Conservation (phyloP, 73 alveolate genomes). For the Blepharisma stoltei region DNA sequence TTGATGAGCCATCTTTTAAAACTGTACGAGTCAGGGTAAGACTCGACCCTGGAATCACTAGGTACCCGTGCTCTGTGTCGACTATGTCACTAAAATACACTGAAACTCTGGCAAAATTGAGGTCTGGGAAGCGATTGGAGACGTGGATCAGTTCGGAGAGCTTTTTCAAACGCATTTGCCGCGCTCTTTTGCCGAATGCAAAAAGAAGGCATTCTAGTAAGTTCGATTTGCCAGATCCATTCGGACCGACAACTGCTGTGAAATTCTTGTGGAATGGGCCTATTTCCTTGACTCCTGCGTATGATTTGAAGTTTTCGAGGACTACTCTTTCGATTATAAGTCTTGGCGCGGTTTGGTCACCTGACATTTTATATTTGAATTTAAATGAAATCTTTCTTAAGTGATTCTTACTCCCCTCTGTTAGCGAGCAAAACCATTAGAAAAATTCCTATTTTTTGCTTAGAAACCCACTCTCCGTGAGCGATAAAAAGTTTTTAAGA, state of each 20-base stretch:
- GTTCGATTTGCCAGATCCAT: conserved; percentile 96
- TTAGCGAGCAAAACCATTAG: too few species aligned
- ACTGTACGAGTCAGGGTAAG: conserved; percentile 68
- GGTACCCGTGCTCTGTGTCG: conserved; percentile 51
- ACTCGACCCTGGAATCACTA: conserved; percentile 61
- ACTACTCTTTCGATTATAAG: conserved; percentile 80
- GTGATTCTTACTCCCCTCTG: too few species aligned
- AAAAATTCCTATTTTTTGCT: too few species aligned
- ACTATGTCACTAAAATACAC: conserved; percentile 62
- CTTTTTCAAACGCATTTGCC: conserved; percentile 85
- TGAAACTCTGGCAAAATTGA: conserved; percentile 67
- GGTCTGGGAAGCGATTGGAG: conserved; percentile 52
- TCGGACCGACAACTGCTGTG: conserved; percentile 95
- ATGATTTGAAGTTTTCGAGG: conserved; percentile 93
- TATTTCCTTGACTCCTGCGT: conserved; percentile 75
- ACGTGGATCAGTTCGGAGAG: conserved; percentile 59
- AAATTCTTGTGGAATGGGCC: conserved; percentile 85
- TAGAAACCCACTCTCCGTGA: too few species aligned
- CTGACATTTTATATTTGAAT: too few species aligned
- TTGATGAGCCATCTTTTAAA: conserved; percentile 42
- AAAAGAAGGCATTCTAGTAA: conserved; percentile 87
- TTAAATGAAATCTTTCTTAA: too few species aligned
- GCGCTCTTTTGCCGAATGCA: conserved; percentile 96
- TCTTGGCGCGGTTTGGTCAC: conserved; percentile 52
- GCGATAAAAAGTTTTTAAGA: too few species aligned